phyloP scores from a whole-genome alignment of 768 basidiomycete genomes.

The Leccinum subtestaceum region DNA sequence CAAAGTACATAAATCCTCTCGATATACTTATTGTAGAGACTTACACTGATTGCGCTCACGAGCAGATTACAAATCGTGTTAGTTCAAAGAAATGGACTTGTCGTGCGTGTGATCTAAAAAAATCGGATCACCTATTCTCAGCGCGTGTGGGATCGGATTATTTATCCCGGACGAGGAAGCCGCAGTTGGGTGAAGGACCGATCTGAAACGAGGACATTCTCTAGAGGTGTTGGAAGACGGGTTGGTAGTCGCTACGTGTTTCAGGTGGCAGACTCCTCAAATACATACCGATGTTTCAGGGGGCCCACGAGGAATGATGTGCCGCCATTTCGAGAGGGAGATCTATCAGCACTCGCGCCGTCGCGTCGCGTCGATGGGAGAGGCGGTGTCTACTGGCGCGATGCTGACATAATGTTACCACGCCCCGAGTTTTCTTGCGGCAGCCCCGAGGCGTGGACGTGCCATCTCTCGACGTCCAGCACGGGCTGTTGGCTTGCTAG shows the following conservation, averaged over 20 bases:
- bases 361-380: background rate
- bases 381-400: background rate
- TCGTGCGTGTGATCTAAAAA: background rate
- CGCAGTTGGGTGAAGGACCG: no score
- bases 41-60: background rate
- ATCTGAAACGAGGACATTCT: background rate
- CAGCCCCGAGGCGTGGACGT: slow-evolving; percentile 24
- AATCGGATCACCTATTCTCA: background rate
- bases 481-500: slow-evolving; percentile 31
- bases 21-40: background rate
- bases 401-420: slow-evolving; percentile 35
- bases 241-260: background rate
- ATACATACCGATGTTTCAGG: background rate
- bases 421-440: slow-evolving; percentile 32
- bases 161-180: background rate
- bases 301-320: background rate
- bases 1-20: background rate
- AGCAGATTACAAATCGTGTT: no score
- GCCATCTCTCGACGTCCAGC: slow-evolving; percentile 29
- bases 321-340: background rate
- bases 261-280: background rate
- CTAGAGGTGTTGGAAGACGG: background rate
- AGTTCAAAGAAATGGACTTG: no score
- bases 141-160: background rate
- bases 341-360: background rate